Percentiles rank a stretch among this genome's conserved stretches.
Evolutionary conservation across 2,329 filamentous ascomycete species (phyloP).

Genomic region (Calonectria naviculata): DNA sequence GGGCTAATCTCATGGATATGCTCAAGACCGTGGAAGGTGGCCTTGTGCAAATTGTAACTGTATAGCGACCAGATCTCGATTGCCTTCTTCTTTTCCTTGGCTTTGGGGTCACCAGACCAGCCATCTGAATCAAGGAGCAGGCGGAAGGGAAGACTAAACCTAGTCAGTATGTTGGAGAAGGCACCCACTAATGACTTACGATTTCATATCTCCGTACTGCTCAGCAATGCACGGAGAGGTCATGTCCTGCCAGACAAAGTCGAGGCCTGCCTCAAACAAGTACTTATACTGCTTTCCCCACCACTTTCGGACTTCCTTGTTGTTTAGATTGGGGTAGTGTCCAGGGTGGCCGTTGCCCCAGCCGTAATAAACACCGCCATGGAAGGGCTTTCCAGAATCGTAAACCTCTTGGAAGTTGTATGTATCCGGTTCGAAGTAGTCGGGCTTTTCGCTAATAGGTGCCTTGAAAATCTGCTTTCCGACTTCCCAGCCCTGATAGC

Average conservation of each 20-base stretch:
- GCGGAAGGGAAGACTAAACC: not conserved
- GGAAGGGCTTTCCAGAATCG: constrained; percentile 7
- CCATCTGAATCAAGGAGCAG: constrained; percentile 2
- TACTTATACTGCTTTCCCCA: constrained; percentile 9
- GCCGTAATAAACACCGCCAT: constrained; percentile 8
- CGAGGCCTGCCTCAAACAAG: constrained; percentile 1
- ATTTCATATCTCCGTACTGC: constrained; percentile 9
- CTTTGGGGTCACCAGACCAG: not conserved
- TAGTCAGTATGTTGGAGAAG: not conserved
- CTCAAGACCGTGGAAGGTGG: constrained; percentile 9
- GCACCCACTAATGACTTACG: not conserved
- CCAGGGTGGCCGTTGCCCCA: not conserved
- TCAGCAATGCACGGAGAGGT: not conserved
- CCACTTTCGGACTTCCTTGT: not conserved
- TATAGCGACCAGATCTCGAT: constrained; percentile 10
- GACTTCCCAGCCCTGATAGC: not conserved
- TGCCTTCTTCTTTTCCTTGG: constrained; percentile 1
- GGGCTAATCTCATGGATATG: not conserved
- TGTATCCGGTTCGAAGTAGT: not conserved
- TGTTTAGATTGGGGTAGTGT: constrained; percentile 4
- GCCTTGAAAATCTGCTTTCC: not conserved
- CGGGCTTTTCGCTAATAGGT: not conserved
- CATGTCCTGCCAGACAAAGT: constrained; percentile 15
- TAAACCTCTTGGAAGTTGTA: not conserved
- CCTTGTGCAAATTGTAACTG: constrained; percentile 10